phyloP scores from a whole-genome alignment of 23 red algal genomes.

The Agarophyton chilense region DNA sequence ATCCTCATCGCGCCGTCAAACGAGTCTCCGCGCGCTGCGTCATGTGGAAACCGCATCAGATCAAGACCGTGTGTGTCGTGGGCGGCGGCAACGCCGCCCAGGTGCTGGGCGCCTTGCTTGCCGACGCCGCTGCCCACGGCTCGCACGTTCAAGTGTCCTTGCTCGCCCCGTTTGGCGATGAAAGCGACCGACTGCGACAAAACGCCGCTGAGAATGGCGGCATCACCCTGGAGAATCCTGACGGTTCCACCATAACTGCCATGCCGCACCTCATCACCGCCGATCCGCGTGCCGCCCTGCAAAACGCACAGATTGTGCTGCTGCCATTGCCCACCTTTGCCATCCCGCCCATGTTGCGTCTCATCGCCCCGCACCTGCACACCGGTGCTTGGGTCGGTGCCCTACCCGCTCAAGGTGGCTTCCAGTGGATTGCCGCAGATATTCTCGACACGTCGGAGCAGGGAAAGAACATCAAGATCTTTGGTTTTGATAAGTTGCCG shows the following conservation, averaged over 20 bases:
- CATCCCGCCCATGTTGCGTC: slow-evolving; percentile 3
- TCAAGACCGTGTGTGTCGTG: slow-evolving; percentile 50
- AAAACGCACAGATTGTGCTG: slow-evolving; percentile 24
- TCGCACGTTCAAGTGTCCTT: background rate
- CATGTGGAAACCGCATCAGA: slow-evolving; percentile 9
- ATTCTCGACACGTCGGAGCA: background rate
- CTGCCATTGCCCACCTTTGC: slow-evolving; percentile 57
- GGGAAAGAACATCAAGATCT: slow-evolving; percentile 7
- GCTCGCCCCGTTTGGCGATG: slow-evolving; percentile 20
- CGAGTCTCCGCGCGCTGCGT: too few species aligned
- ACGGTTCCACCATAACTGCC: slow-evolving; percentile 28
- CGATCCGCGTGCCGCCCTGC: background rate
- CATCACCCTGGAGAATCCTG: slow-evolving; percentile 63
- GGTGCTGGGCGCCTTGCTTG: slow-evolving; percentile 32
- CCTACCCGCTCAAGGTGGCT: slow-evolving; percentile 59
- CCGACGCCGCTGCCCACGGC: background rate
- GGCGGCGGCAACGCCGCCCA: slow-evolving; percentile 55
- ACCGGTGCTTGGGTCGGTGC: background rate
- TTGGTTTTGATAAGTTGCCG: slow-evolving; percentile 58
- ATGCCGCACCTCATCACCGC: slow-evolving; percentile 45
- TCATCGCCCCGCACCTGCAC: slow-evolving; percentile 28
- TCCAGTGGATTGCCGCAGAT: slow-evolving; percentile 46
- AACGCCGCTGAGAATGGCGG: background rate
- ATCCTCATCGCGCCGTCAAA: too few species aligned
- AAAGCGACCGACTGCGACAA: slow-evolving; percentile 10